Evolutionary conservation across 2,329 filamentous ascomycete species (phyloP).

Genomic region (Lithohypha guttulata): DNA sequence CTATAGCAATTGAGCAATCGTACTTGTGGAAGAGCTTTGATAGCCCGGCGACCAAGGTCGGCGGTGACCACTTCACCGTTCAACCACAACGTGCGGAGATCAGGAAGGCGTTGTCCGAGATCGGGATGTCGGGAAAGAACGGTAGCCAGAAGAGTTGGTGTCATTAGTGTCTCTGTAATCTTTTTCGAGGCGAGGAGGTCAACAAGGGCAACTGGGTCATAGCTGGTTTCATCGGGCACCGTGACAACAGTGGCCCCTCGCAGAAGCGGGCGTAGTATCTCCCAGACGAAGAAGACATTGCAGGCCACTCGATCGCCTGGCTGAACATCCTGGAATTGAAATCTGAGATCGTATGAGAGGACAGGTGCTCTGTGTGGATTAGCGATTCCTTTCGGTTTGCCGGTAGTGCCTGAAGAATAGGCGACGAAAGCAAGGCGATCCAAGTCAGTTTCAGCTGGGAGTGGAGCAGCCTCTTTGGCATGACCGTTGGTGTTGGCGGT

Average conservation of each 20-base stretch:
- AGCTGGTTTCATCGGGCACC: constrained; percentile 65
- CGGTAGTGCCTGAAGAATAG: constrained; percentile 68
- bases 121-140: constrained; percentile 60
- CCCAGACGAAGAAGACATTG: constrained; percentile 82
- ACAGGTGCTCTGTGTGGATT: constrained; percentile 67
- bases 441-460: constrained; percentile 56
- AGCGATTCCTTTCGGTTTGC: constrained; percentile 70
- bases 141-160: constrained; percentile 65
- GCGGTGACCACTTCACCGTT: constrained; percentile 76
- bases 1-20: constrained; percentile 71
- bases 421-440: constrained; percentile 70
- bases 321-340: constrained; percentile 55
- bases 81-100: constrained; percentile 63
- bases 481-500: constrained; percentile 26
- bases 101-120: constrained; percentile 51
- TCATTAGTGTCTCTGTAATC: constrained; percentile 75
- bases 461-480: constrained; percentile 36
- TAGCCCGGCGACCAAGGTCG: constrained; percentile 58
- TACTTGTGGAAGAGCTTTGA: constrained; percentile 56
- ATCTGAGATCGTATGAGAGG: constrained; percentile 62
- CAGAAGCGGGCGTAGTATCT: constrained; percentile 65
- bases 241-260: constrained; percentile 66
- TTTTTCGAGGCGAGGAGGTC: constrained; percentile 54
- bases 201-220: constrained; percentile 64
- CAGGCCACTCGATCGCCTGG: constrained; percentile 72